Percentiles rank a stretch among this genome's conserved stretches.
Evolutionary conservation across 306 rosid genomes (phyloP).

Genomic region (Betula pendula): DNA sequence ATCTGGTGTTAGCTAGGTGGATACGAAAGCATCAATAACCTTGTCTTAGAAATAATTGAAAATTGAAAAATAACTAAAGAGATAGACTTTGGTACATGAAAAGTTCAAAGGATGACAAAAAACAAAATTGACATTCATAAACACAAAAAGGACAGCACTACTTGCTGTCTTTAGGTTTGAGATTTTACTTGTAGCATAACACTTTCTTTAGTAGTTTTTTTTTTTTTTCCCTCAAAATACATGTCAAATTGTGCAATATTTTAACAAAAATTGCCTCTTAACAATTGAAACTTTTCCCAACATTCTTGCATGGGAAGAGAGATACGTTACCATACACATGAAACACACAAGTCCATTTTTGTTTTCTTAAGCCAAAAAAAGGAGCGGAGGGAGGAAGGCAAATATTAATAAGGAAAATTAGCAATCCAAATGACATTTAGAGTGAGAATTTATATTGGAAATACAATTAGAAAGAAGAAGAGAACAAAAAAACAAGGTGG

Average conservation of each 20-base stretch:
- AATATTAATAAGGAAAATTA: not conserved
- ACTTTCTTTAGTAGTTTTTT: no score
- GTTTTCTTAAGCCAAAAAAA: not conserved
- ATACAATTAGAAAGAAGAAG: not conserved
- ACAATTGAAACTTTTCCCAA: no score
- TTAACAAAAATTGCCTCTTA: not conserved
- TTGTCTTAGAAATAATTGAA: not conserved
- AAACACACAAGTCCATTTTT: not conserved
- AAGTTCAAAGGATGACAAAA: not conserved
- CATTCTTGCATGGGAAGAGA: not conserved
- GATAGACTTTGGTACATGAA: not conserved
- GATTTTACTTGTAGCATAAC: not conserved
- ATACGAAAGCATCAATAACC: not conserved
- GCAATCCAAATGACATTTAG: not conserved
- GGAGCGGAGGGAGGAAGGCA: not conserved
- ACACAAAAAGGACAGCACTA: not conserved
- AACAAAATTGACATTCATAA: not conserved
- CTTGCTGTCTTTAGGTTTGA: not conserved
- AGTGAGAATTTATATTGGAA: not conserved
- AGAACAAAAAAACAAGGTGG: slow-evolving; percentile 11
- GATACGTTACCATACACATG: not conserved
- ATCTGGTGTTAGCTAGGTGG: not conserved
- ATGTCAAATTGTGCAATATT: no score
- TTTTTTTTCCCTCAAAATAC: no score
- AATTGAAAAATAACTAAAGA: not conserved